Conservation (phyloP, 2,329 filamentous ascomycete species). For the Aspergillus unguis region DNA sequence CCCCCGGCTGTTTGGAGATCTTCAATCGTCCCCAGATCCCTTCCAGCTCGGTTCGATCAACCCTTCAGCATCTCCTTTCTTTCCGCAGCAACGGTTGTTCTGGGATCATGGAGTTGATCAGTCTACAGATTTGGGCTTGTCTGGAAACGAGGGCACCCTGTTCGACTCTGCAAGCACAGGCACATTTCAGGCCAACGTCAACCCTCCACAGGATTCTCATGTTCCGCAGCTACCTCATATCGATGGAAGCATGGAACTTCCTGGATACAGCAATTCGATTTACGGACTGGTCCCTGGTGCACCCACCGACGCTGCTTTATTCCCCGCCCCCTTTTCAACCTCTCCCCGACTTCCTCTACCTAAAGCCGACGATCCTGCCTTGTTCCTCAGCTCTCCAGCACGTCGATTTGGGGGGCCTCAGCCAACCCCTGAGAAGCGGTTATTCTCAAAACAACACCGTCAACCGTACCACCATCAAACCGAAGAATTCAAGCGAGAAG, state of each 20-base stretch:
- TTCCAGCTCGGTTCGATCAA: slow-evolving; percentile 53
- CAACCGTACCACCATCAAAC: slow-evolving; percentile 50
- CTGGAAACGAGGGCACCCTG: slow-evolving; percentile 18
- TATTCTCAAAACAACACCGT: slow-evolving; percentile 27
- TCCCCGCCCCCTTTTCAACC: slow-evolving; percentile 45
- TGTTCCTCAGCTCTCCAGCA: slow-evolving; percentile 49
- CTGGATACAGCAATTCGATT: slow-evolving; percentile 27
- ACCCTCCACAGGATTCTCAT: slow-evolving; percentile 19
- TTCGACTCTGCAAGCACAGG: slow-evolving; percentile 20
- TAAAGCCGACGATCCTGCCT: slow-evolving; percentile 44
- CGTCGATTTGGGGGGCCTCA: slow-evolving; percentile 45
- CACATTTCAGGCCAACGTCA: slow-evolving; percentile 19
- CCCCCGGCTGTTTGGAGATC: slow-evolving; percentile 49
- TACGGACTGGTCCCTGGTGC: slow-evolving; percentile 30
- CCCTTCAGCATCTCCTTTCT: slow-evolving; percentile 55
- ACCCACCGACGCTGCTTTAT: slow-evolving; percentile 37
- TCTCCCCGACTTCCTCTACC: slow-evolving; percentile 41
- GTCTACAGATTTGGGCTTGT: slow-evolving; percentile 17
- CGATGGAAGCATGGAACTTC: slow-evolving; percentile 33
- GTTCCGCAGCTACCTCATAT: slow-evolving; percentile 38
- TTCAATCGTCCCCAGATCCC: slow-evolving; percentile 58
- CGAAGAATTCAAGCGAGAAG: slow-evolving; percentile 47
- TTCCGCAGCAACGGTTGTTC: slow-evolving; percentile 53
- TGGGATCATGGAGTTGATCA: slow-evolving; percentile 44
- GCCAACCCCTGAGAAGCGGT: slow-evolving; percentile 27